Evolutionary conservation across 2,329 filamentous ascomycete genomes (phyloP), one percentile per base, ranked within the genome.

Genomic region (Fusarium sp.): DNA sequence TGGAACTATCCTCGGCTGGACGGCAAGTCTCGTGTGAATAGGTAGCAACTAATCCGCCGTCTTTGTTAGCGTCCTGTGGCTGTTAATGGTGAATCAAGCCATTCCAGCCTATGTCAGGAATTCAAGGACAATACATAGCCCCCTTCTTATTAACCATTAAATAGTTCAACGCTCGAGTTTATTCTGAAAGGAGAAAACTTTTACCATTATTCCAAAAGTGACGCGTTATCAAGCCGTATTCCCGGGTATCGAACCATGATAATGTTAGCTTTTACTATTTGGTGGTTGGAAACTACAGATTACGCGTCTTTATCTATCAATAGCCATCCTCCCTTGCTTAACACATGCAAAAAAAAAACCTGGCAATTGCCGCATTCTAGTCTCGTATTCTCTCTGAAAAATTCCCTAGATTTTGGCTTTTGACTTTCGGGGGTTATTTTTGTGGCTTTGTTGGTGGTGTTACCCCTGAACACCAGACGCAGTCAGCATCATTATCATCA

Each of bases 221-320:
- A 66, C 61, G 61, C n/a, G 47, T 60, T 66, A 13, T 22, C 54
- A 66, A 22, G 54, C 47, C 47, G 63, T 61, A 48, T 61, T 66
- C n/a, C 47, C 56, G 62, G 22, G 18, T 37, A 25, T 66, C 24
- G 34, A 56, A 49, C 34, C 51, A 51, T 49, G 57, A 32, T 44
- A 66, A 54, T 65, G 45, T 30, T 52, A 52, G 52, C 42, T 51
- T 64, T 24, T 30, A 40, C 24, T 61, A 37, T 44, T 37, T 49
- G 34, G 24, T 32, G 62, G 59, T 64, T 24, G 22, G n/a, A 51
- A 22, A 20, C 32, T 59, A 32, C 13, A 27, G 57, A 62, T 67
- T 67, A 67, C 63, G 63, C 56, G 63, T 66, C 62, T 53, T 27
- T 61, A 54, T 66, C 56, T 61, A 32, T 49, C 32, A 40, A 40